Evolutionary conservation across 176 grass and related monocot genomes (phyloP), one percentile per base, ranked within the genome.

Genomic region (Aegilops bicornis): DNA sequence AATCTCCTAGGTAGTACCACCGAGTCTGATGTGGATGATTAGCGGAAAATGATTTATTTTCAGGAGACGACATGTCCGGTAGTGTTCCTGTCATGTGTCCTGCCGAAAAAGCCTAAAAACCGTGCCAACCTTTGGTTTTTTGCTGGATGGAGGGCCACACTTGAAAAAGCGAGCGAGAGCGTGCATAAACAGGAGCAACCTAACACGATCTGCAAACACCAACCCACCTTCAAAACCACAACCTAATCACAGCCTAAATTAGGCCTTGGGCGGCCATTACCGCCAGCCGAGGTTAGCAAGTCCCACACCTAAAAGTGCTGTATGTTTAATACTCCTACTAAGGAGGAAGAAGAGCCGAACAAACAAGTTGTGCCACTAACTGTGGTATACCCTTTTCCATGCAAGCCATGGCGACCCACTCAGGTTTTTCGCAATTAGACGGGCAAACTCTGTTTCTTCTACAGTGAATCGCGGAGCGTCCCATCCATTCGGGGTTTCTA

Each of bases 121-220:
- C 81, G 13, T 81, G 77, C 81, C 69, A 84, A 63, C 61, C 85
- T 80, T 25, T 78, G 35, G 60, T 39, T 87, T 80, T 59, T 73
- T 58, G 54, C 54, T 58, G 54, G 56, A n/a, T 27, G 72, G 58
- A n/a, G 77, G 14, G 77, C 17, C 43, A 33, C 68, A 58, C 42
- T 31, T 6, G 75, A 63, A 77, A 86, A 78, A 29, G 27, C 17
- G 50, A 56, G 63, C 50, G 69, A 85, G 83, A 40, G 62, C 54
- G 36, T 60, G 70, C 78, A 42, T n/a, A 35, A 58, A 80, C 60
- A 67, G 70, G 47, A 75, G 69, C 59, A 87, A 90, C 82, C 88
- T 86, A 87, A 83, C 90, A 80, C 42, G 74, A 90, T 86, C 90
- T 87, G 58, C 75, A 95, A 90, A 80, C 74, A 82, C 63, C 83